Evolutionary conservation across 2,329 filamentous ascomycete genomes (phyloP).

Genomic region (Fusarium humuli): DNA sequence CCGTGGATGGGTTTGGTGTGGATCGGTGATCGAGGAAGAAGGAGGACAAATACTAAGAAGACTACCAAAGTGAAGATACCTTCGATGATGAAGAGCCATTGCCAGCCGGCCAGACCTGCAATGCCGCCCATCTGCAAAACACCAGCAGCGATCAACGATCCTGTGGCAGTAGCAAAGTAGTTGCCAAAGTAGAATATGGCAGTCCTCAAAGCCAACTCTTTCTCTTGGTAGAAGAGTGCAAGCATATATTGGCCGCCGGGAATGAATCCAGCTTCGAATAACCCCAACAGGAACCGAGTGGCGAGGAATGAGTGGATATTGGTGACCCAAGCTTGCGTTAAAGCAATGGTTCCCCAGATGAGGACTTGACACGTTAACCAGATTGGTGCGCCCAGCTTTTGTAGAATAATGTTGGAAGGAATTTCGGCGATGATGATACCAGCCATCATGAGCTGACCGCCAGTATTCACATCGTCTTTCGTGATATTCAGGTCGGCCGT

Average conservation of each 20-base stretch:
- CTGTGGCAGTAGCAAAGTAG: constrained; percentile 38
- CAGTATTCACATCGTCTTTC: constrained; percentile 62
- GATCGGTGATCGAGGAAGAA: constrained; percentile 33
- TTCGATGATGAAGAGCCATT: constrained; percentile 41
- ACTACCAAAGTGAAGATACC: constrained; percentile 34
- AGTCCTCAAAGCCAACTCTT: constrained; percentile 27
- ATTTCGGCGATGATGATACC: constrained; percentile 60
- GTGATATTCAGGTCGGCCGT: constrained; percentile 60
- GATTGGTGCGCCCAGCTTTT: constrained; percentile 32
- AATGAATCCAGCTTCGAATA: constrained; percentile 36
- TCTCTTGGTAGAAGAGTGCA: constrained; percentile 24
- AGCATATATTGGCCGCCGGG: constrained; percentile 36
- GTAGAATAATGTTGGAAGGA: constrained; percentile 37
- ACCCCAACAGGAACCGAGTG: constrained; percentile 25
- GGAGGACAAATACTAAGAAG: constrained; percentile 25
- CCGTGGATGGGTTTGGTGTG: constrained; percentile 33
- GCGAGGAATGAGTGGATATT: constrained; percentile 31
- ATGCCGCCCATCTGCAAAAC: constrained; percentile 37
- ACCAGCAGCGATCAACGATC: constrained; percentile 28
- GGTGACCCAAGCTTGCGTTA: constrained; percentile 33
- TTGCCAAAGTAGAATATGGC: constrained; percentile 40
- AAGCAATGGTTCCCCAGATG: constrained; percentile 31
- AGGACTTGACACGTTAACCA: constrained; percentile 38
- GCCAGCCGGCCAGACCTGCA: constrained; percentile 30
- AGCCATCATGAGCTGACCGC: constrained; percentile 59